Conservation (phyloP, 495 filamentous ascomycete species). For the Aspergillus panamensis region DNA sequence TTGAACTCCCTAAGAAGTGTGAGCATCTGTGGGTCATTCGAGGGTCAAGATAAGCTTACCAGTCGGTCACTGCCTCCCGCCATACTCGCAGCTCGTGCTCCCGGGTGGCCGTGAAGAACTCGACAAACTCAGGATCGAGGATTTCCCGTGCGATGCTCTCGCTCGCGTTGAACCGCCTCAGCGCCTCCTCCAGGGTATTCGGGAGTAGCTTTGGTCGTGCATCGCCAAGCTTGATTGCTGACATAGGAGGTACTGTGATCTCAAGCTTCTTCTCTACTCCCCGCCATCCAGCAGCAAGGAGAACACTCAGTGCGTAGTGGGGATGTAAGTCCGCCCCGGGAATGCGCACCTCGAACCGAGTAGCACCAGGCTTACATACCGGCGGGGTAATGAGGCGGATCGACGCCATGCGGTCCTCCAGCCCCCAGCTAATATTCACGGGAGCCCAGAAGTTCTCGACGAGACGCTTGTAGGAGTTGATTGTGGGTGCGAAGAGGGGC, state of each 20-base stretch:
- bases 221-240: slow-evolving; percentile 33
- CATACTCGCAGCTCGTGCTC: slow-evolving; percentile 83
- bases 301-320: slow-evolving; percentile 73
- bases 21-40: neutral
- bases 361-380: slow-evolving; percentile 67
- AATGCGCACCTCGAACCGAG: slow-evolving; percentile 84
- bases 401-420: slow-evolving; percentile 87
- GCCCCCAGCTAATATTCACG: slow-evolving; percentile 88
- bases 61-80: slow-evolving; percentile 88
- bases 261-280: slow-evolving; percentile 82
- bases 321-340: slow-evolving; percentile 86
- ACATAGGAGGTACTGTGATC: slow-evolving; percentile 72
- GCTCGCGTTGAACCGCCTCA: slow-evolving; percentile 57
- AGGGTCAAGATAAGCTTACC: slow-evolving; percentile 49
- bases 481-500: slow-evolving; percentile 83
- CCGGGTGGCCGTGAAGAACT: slow-evolving; percentile 87
- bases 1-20: slow-evolving; percentile 23
- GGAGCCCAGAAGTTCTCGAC: slow-evolving; percentile 98
- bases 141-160: slow-evolving; percentile 81
- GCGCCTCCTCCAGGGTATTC: slow-evolving; percentile 76
- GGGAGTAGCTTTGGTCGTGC: slow-evolving; percentile 47
- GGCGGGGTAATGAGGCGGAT: slow-evolving; percentile 84
- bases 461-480: slow-evolving; percentile 93
- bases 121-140: slow-evolving; percentile 86
- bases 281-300: slow-evolving; percentile 77